Percentiles rank a stretch among this genome's conserved stretches.
These are phyloP conservation scores for Zopfochytrium polystomum DNA, from an alignment of 371 early-diverging fungal genomes.

Conservation along the genomic window DNA sequence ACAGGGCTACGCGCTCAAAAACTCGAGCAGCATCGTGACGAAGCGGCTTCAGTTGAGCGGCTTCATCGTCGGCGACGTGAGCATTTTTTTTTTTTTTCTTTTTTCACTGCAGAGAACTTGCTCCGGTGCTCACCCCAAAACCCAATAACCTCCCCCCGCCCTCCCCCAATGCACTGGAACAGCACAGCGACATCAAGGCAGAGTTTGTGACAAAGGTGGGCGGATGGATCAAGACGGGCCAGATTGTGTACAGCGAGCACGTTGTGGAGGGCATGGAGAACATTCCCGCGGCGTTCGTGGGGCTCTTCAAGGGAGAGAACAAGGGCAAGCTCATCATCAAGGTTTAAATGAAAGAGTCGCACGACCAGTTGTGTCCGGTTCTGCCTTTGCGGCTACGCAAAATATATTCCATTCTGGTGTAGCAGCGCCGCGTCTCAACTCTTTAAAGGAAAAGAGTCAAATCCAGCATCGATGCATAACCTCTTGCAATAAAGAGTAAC, in stretches of 20 bases:
- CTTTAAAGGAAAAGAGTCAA: not conserved
- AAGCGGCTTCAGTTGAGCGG: slow-evolving; percentile 63
- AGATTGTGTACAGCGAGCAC: slow-evolving; percentile 63
- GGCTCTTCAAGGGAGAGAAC: slow-evolving; percentile 75
- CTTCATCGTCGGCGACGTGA: slow-evolving; percentile 58
- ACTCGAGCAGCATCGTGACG: slow-evolving; percentile 46
- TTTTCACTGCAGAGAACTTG: not conserved
- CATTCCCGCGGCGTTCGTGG: slow-evolving; percentile 71
- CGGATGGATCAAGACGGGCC: slow-evolving; percentile 63
- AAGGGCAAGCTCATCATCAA: slow-evolving; percentile 82
- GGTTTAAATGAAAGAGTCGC: too few relatives aligned
- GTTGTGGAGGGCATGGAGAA: slow-evolving; percentile 77
- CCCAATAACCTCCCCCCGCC: too few relatives aligned
- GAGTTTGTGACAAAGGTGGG: slow-evolving; percentile 57
- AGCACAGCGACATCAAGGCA: slow-evolving; percentile 28
- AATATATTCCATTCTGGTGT: not conserved
- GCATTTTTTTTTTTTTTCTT: slow-evolving; percentile 37
- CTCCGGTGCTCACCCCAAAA: too few relatives aligned
- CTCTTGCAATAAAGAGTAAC: too few relatives aligned
- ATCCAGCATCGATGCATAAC: not conserved
- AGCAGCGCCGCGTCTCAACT: not conserved
- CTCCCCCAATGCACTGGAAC: slow-evolving; percentile 12
- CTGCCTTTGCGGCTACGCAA: too few relatives aligned
- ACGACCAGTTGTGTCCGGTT: too few relatives aligned
- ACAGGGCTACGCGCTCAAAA: slow-evolving; percentile 50